Percentiles rank a stretch among this genome's conserved stretches.
phyloP scores from a whole-genome alignment of 345 rosid species.

The Linum usitatissimum region DNA sequence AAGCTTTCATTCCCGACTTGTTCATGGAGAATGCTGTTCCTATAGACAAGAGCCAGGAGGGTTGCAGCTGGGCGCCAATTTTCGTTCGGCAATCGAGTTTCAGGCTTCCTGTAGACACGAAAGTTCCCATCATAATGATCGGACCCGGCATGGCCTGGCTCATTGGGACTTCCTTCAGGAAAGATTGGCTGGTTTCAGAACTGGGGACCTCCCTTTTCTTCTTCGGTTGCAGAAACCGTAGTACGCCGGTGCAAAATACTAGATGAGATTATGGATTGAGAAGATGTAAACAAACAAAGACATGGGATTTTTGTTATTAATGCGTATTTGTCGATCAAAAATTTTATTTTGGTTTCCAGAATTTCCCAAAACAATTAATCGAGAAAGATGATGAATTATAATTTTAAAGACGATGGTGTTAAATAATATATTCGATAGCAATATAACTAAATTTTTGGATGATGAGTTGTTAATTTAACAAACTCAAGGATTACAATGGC shows the following conservation, averaged over 20 bases:
- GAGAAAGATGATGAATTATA: too few species aligned
- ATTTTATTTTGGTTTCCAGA: too few species aligned
- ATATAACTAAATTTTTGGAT: too few species aligned
- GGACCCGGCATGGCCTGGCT: constrained; percentile 97
- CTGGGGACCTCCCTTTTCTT: constrained; percentile 71
- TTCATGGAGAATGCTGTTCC: constrained; percentile 54
- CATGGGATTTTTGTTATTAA: too few species aligned
- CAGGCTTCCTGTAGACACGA: constrained; percentile 68
- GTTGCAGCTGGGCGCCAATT: constrained; percentile 78
- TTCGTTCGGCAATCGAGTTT: constrained; percentile 87
- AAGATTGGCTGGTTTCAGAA: constrained; percentile 65
- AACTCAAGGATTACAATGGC: too few species aligned
- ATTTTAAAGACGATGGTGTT: too few species aligned
- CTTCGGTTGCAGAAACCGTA: constrained; percentile 93
- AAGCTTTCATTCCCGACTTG: not conserved
- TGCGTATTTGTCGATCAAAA: too few species aligned
- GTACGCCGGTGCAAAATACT: constrained; percentile 20
- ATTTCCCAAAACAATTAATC: too few species aligned
- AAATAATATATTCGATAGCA: too few species aligned
- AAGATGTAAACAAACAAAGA: too few species aligned
- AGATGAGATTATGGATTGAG: too few species aligned
- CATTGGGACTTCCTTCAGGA: constrained; percentile 99
- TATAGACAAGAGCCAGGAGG: constrained; percentile 45
- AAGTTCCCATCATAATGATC: constrained; percentile 80
- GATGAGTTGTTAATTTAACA: too few species aligned